A percentile compares a stretch with the other conserved stretches of the same genome.
phyloP scores from a whole-genome alignment of 768 basidiomycete species.

The Mrakia frigida region DNA sequence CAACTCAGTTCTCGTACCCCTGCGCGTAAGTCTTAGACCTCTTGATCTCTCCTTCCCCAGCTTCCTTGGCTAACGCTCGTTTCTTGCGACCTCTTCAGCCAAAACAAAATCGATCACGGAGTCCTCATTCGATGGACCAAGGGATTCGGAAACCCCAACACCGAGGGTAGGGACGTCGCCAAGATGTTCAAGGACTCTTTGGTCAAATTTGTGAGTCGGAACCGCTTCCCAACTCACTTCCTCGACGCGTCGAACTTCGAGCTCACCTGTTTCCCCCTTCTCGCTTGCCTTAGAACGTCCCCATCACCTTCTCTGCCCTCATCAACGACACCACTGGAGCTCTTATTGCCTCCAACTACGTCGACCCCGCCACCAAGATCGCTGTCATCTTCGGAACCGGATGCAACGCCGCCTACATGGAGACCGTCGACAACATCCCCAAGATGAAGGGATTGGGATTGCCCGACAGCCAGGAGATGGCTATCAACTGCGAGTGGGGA shows the following conservation, averaged over 20 bases:
- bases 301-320: constrained; percentile 72
- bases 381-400: constrained; percentile 97
- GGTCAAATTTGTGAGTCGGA: constrained; percentile 49
- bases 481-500: constrained; percentile 78
- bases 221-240: constrained; percentile 39
- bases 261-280: no score
- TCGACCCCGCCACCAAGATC: constrained; percentile 82
- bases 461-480: constrained; percentile 62
- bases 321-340: constrained; percentile 99
- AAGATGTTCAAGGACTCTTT: constrained; percentile 85
- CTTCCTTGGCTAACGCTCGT: neutral
- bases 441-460: constrained; percentile 76
- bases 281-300: constrained; percentile 61
- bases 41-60: neutral
- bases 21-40: constrained; percentile 60
- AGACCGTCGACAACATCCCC: constrained; percentile 72
- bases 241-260: neutral
- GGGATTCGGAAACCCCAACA: constrained; percentile 86
- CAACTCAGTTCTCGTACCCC: constrained; percentile 80
- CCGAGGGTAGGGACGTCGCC: constrained; percentile 87
- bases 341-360: constrained; percentile 92
- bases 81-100: constrained; percentile 50
- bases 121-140: constrained; percentile 98
- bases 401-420: constrained; percentile 88
- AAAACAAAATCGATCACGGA: constrained; percentile 69